Evolutionary conservation across 768 basidiomycete genomes (phyloP), one percentile per base, ranked within the genome.

Genomic region (Clavulina sp.): DNA sequence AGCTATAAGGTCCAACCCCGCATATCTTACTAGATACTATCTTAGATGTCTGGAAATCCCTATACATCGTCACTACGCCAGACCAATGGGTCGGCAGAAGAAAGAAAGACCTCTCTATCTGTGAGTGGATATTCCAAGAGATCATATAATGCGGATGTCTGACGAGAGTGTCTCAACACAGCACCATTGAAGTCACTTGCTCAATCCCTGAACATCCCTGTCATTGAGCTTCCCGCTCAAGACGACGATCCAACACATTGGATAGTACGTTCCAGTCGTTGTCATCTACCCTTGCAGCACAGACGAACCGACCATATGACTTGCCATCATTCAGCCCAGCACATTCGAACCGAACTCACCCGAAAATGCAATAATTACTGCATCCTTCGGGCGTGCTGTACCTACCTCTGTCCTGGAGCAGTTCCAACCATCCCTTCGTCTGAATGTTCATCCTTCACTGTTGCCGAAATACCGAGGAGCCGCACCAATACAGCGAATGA

Each of bases 401-500:
- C 74, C 85, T 0, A 61, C 68, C 3, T 59, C 69, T 2, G 67
- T 84, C 49, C 74, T 95, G 16, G 60, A 68, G 13, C 68, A 72
- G 36, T 93, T 93, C 59, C 70, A 66, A 0, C 68, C 69, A 0
- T 59, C 63, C 0, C 73, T 76, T 43, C 69, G 81, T 23, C 68
- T 96, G 33, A 95, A 96, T 60, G 77, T 96, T 4, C 91, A 96
- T 59, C 88, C 89, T 0, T 92, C 89, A 32, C 67, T 88, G 0
- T 72, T 96, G 31, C 91, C 91, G 0, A 69, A 72, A 26, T 91
- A 85, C 62, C 78, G 91, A n/a, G 91, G 91, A 0, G 78, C 91
- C 5, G 85, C 88, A 2, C 91, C 91, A 0, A 84, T 96, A 34
- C 91, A 95, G 60, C 82, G 79, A 59, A 73, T 81, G 0, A 69